These are phyloP conservation scores for Cercospora sp. DNA, from an alignment of 2,329 filamentous ascomycete species.

Conservation along the genomic window DNA sequence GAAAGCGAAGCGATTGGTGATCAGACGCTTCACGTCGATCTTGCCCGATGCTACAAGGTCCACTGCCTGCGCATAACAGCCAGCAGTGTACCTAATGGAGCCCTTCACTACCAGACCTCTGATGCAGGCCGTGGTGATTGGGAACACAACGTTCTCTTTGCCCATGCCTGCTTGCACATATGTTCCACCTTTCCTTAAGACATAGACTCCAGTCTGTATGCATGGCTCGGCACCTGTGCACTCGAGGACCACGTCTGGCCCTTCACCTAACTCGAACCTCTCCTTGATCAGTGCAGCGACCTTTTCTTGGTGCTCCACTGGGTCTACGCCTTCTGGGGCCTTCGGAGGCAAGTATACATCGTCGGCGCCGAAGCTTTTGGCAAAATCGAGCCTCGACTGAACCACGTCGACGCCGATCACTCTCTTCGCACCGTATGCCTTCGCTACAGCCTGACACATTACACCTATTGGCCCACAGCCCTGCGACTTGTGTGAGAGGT, in stretches of 20 bases:
- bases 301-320: slow-evolving; percentile 42
- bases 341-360: slow-evolving; percentile 44
- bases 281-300: slow-evolving; percentile 45
- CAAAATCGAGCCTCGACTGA: slow-evolving; percentile 73
- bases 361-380: slow-evolving; percentile 52
- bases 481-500: neutral
- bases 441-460: slow-evolving; percentile 79
- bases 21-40: slow-evolving; percentile 44
- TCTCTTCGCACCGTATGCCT: slow-evolving; percentile 74
- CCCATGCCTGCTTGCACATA: slow-evolving; percentile 56
- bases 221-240: slow-evolving; percentile 51
- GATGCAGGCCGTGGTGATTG: slow-evolving; percentile 53
- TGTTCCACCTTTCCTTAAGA: slow-evolving; percentile 49
- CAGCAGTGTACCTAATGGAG: slow-evolving; percentile 53
- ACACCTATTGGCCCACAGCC: slow-evolving; percentile 66
- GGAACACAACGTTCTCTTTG: slow-evolving; percentile 51
- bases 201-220: slow-evolving; percentile 51
- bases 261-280: slow-evolving; percentile 44
- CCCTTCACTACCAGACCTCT: slow-evolving; percentile 52
- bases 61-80: slow-evolving; percentile 53
- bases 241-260: slow-evolving; percentile 54
- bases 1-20: slow-evolving; percentile 47
- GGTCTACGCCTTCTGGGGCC: slow-evolving; percentile 37
- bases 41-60: slow-evolving; percentile 53
- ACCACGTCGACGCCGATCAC: slow-evolving; percentile 84